These are phyloP conservation scores for Aspergillus sp. DNA, from an alignment of 2,329 filamentous ascomycete species.

Conservation along the genomic window DNA sequence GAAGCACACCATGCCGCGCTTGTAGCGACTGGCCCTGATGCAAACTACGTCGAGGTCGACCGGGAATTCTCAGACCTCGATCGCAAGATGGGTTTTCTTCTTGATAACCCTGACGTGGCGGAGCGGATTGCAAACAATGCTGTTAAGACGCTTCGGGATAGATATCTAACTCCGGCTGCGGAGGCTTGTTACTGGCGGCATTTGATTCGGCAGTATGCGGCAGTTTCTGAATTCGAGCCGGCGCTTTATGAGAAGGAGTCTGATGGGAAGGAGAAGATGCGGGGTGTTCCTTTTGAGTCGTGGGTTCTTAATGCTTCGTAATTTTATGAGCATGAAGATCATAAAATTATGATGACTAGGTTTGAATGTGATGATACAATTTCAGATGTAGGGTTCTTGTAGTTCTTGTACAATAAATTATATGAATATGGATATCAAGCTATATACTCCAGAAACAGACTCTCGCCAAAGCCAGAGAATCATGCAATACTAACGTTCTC, in stretches of 20 bases:
- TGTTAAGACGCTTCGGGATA: constrained; percentile 43
- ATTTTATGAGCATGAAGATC: neutral
- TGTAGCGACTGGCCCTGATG: constrained; percentile 38
- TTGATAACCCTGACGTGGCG: constrained; percentile 39
- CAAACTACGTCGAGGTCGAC: constrained; percentile 46
- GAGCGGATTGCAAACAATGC: constrained; percentile 46
- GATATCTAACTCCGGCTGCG: constrained; percentile 49
- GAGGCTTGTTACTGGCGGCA: constrained; percentile 52
- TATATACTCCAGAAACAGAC: too few species aligned
- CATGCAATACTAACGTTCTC: constrained; percentile 11
- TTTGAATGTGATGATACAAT: too few species aligned
- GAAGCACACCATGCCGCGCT: constrained; percentile 46
- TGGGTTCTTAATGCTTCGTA: constrained; percentile 25
- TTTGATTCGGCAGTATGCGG: constrained; percentile 34
- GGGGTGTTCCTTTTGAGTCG: constrained; percentile 37
- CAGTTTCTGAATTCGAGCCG: constrained; percentile 37
- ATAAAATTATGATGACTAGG: neutral
- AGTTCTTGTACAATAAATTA: too few species aligned
- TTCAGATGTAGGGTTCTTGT: too few species aligned
- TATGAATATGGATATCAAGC: too few species aligned
- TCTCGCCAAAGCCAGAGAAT: neutral
- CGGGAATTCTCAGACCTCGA: constrained; percentile 52
- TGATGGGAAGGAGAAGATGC: constrained; percentile 22
- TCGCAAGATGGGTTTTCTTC: constrained; percentile 36
- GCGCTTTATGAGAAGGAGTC: constrained; percentile 23